Percentiles rank a stretch among this genome's conserved stretches.
These are phyloP conservation scores for Ustilago vetiveriae DNA, from an alignment of 1,284 basidiomycete species.

Conservation along the genomic window DNA sequence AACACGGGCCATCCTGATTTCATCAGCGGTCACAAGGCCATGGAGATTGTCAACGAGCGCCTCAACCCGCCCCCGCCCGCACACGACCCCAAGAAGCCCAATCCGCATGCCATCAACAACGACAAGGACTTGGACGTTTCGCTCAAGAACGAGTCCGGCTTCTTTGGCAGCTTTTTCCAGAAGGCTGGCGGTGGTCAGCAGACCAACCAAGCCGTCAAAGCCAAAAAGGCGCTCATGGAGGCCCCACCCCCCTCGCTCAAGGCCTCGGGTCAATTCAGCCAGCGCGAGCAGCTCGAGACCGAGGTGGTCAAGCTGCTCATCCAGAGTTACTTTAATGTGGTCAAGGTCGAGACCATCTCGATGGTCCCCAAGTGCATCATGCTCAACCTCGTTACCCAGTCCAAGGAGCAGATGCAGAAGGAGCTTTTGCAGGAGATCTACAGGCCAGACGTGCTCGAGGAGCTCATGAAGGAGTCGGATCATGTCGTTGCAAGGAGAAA, in stretches of 20 bases:
- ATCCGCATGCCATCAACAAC: conserved; percentile 79
- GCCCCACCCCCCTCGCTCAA: conserved; percentile 88
- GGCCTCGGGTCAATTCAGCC: conserved; percentile 90
- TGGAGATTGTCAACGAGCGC: conserved; percentile 83
- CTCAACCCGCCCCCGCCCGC: conserved; percentile 73
- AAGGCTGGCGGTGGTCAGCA: conserved; percentile 75
- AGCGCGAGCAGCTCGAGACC: conserved; percentile 96
- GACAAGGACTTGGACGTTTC: conserved; percentile 93
- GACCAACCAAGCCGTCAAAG: conserved; percentile 68
- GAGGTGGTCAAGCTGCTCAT: conserved; percentile 88
- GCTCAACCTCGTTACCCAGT: conserved; percentile 87
- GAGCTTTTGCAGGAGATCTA: conserved; percentile 75
- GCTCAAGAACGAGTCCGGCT: conserved; percentile 80
- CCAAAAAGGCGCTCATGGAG: conserved; percentile 79
- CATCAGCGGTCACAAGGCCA: conserved; percentile 93
- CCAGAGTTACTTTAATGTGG: conserved; percentile 68
- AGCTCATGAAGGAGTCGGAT: conserved; percentile 66
- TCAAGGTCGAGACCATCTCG: conserved; percentile 99
- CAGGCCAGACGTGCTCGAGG: conserved; percentile 61
- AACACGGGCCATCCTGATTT: conserved; percentile 96
- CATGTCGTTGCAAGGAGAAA: conserved; percentile 64
- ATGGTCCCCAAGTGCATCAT: conserved; percentile 96
- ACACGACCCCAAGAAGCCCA: conserved; percentile 49
- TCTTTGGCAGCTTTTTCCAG: conserved; percentile 96
- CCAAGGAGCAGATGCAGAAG: conserved; percentile 90